These are phyloP conservation scores for Leishmania guyanensis DNA, from an alignment of 208 protist genomes.

Conservation along the genomic window DNA sequence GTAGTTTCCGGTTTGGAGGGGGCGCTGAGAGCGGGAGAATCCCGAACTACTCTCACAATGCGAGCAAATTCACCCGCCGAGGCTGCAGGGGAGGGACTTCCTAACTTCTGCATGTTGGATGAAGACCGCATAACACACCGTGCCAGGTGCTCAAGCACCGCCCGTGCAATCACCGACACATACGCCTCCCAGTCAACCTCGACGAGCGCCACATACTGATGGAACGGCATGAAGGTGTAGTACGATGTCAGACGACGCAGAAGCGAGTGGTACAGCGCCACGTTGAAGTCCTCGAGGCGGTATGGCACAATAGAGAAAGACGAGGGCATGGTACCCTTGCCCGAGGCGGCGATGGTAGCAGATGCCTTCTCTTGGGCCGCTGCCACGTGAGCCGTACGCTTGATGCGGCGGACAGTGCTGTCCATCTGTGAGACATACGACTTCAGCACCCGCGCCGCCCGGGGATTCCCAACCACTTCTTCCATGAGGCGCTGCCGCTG, in stretches of 20 bases:
- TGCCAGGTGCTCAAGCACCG: conserved; percentile 46
- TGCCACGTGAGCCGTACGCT: neutral
- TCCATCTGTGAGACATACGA: conserved; percentile 23
- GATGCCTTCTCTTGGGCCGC: neutral
- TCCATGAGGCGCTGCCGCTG: conserved; percentile 26
- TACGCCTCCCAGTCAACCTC: conserved; percentile 78
- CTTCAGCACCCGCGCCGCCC: conserved; percentile 13
- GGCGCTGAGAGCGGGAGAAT: neutral
- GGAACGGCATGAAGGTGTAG: conserved; percentile 33
- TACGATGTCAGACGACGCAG: conserved; percentile 33
- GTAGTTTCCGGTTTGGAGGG: neutral
- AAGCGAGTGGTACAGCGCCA: conserved; percentile 26
- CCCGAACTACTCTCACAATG: conserved; percentile 6
- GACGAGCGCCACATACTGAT: conserved; percentile 47
- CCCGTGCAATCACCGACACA: conserved; percentile 50
- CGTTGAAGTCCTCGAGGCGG: conserved; percentile 27
- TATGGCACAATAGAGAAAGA: conserved; percentile 23
- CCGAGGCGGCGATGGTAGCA: neutral
- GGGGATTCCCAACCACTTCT: neutral
- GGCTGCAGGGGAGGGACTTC: neutral
- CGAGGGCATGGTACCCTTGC: conserved; percentile 2
- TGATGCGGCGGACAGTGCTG: neutral
- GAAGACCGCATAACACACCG: conserved; percentile 19
- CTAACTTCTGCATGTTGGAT: neutral
- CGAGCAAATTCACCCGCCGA: conserved; percentile 4